phyloP scores from a whole-genome alignment of 2,329 filamentous ascomycete species.

The Colletotrichum viniferum region DNA sequence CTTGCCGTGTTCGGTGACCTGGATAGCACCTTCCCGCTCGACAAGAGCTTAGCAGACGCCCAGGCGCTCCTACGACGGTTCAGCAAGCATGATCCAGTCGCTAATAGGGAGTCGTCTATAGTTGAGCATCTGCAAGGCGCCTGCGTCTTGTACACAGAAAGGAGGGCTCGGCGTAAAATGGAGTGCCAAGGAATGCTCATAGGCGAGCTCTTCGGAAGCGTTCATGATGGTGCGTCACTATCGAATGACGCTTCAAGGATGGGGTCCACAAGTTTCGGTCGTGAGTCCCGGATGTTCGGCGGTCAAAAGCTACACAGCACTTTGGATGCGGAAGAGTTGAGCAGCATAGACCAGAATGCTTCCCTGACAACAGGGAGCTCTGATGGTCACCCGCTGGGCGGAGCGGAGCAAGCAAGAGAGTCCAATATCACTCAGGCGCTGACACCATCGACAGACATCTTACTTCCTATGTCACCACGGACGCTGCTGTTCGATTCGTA shows the following conservation, averaged over 20 bases:
- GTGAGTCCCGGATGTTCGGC: neutral
- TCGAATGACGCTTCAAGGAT: neutral
- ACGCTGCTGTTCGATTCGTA: constrained; percentile 26
- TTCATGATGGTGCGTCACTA: constrained; percentile 17
- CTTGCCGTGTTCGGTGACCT: constrained; percentile 50
- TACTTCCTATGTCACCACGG: constrained; percentile 24
- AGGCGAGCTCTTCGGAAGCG: constrained; percentile 27
- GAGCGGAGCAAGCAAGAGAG: neutral
- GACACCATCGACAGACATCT: constrained; percentile 14
- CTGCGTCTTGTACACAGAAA: constrained; percentile 26
- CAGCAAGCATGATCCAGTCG: constrained; percentile 26
- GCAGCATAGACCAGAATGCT: neutral
- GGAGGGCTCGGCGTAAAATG: constrained; percentile 24
- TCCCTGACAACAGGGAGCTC: neutral
- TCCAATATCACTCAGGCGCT: constrained; percentile 13
- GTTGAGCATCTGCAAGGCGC: constrained; percentile 26
- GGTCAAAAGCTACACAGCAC: neutral
- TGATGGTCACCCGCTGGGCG: neutral
- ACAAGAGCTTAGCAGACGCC: constrained; percentile 27
- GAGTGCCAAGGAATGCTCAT: constrained; percentile 27
- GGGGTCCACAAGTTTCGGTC: neutral
- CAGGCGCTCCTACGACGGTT: constrained; percentile 28
- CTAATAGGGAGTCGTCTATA: constrained; percentile 26
- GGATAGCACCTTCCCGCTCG: constrained; percentile 36
- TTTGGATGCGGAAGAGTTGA: neutral